Evolutionary conservation across 306 rosid species (phyloP).

Genomic region (Sphenostylis stenocarpa): DNA sequence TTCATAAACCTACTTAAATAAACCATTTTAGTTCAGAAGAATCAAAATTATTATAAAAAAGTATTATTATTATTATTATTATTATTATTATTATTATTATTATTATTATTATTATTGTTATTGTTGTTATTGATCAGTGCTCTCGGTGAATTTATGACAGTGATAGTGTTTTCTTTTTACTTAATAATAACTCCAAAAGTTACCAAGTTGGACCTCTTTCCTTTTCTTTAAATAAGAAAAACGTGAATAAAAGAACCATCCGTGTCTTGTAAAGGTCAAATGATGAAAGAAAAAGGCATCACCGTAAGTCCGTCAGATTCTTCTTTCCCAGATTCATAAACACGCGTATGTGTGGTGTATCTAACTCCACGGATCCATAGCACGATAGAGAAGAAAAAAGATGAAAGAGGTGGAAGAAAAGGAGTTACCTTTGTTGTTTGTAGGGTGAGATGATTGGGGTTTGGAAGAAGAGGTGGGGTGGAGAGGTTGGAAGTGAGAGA

Average conservation of each 20-base stretch:
- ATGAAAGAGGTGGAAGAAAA: not conserved
- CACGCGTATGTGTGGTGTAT: not conserved
- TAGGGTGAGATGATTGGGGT: not conserved
- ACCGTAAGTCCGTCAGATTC: slow-evolving; percentile 6
- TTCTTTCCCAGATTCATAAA: not conserved
- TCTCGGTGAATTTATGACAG: not conserved
- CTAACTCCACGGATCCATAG: too few relatives aligned
- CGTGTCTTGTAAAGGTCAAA: not conserved
- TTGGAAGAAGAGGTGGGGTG: slow-evolving; percentile 5
- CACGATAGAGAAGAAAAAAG: not conserved
- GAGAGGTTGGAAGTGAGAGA: slow-evolving; percentile 57
- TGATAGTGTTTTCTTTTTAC: not conserved
- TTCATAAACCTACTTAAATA: too few relatives aligned
- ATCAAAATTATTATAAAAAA: too few relatives aligned
- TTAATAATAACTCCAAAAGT: not conserved
- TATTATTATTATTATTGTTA: too few relatives aligned
- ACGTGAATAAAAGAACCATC: slow-evolving; percentile 12
- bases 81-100: too few relatives aligned
- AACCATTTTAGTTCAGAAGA: too few relatives aligned
- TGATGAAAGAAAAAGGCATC: not conserved
- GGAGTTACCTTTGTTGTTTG: not conserved
- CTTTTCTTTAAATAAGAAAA: not conserved
- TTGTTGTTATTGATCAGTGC: too few relatives aligned
- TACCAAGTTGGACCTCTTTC: not conserved
- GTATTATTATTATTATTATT: too few relatives aligned